These are phyloP conservation scores for Talaromyces sp. DNA, from an alignment of 2,329 filamentous ascomycete species.

Conservation along the genomic window DNA sequence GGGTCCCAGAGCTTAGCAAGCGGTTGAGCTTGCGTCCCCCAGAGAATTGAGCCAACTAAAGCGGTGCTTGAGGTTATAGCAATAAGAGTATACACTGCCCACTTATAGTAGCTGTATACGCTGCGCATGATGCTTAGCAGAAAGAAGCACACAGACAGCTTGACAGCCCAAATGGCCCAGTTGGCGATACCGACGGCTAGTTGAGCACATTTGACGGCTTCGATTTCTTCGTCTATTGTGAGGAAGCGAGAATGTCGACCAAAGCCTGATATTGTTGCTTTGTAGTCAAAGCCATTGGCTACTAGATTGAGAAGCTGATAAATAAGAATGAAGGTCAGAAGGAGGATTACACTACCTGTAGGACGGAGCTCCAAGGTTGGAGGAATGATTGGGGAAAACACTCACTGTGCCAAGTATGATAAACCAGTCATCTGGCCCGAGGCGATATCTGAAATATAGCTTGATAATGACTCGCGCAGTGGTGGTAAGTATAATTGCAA, in stretches of 20 bases:
- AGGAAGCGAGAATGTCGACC: background rate
- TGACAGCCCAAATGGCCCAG: background rate
- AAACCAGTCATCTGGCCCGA: too few relatives aligned
- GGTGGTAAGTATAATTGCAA: too few relatives aligned
- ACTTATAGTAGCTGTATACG: background rate
- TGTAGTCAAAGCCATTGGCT: background rate
- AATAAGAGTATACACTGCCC: background rate
- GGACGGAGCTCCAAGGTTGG: too few relatives aligned
- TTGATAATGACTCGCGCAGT: too few relatives aligned
- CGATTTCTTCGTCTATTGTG: background rate
- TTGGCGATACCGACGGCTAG: background rate
- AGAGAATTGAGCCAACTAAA: background rate
- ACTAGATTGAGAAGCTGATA: background rate
- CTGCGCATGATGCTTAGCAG: background rate
- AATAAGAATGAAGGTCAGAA: too few relatives aligned
- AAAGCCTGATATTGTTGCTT: background rate
- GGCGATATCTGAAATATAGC: too few relatives aligned
- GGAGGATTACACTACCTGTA: too few relatives aligned
- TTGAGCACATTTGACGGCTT: background rate
- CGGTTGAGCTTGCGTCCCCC: too few relatives aligned
- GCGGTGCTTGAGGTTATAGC: background rate
- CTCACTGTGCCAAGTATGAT: too few relatives aligned
- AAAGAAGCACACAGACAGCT: conserved; percentile 2
- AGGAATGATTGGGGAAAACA: too few relatives aligned
- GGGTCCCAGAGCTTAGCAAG: too few relatives aligned